Base-by-base conservation (phyloP, 208 protist species). In the Leishmania mexicana region DNA sequence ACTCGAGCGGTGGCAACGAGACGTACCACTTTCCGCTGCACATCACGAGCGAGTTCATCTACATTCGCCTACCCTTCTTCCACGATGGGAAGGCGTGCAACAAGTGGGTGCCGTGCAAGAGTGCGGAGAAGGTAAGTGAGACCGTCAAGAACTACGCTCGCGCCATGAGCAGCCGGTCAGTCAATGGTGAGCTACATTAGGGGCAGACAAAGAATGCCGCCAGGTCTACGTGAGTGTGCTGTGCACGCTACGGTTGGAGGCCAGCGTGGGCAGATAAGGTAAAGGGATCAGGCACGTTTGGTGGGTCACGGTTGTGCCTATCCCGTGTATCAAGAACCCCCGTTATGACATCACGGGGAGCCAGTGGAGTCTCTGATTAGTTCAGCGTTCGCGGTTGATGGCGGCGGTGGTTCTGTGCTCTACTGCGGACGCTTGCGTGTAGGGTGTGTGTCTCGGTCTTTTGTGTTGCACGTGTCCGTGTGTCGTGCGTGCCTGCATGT, bases 111-210 rank as follows among this genome's bases (percentile, higher is more conserved):
- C 84, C 87, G 64, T 97, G 94, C 76, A 68, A 81, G 42, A 97
- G 93, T 75, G 94, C 94, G 28, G 92, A 97, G 83, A 89, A 93
- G 58, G 91, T 96, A 31, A 96, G 94, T 70, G 89, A 94, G 78
- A 85, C 89, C 5, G 88, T 97, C 31, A 97, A 97, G 79, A 86
- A 89, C 38, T 89, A 95, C 64, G 92, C 90, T 0, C 81, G 81
- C 38, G 60, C 74, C 13, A 86, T 86, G 83, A 86, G 78, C 38
- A 35, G 38, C 54, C 78, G 60, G 31, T 19, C 81, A 35, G 40
- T 5, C 10, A 65, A 45, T 19, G 60, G 35, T 19, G 8, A 58
- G 31, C 4, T 73, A 35, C 15, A 42, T 49, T 80, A 72, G 64
- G 28, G 58, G 19, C 53, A 31, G 2, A 19, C 17, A 62, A 40